Percentiles rank a stretch among this genome's conserved stretches.
Conservation (phyloP, 495 filamentous ascomycete species). For the Aspergillus indologenus region DNA sequence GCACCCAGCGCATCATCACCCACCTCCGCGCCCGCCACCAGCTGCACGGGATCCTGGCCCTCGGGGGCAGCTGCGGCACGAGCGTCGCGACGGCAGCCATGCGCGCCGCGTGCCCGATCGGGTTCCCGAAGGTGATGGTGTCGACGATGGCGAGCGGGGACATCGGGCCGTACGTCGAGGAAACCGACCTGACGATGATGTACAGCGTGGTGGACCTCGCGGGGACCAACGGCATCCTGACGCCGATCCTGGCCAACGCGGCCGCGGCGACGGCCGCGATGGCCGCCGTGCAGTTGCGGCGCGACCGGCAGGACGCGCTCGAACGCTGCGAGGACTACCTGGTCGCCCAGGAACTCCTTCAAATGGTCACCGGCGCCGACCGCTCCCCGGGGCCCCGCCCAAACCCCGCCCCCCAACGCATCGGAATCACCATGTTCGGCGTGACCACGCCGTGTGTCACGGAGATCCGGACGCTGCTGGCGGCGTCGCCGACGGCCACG, state of each 20-base stretch:
- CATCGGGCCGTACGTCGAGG: slow-evolving; percentile 54
- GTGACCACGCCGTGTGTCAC: slow-evolving; percentile 65
- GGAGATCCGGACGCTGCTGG: slow-evolving; percentile 30
- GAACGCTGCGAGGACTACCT: too few relatives aligned
- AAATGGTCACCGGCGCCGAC: too few relatives aligned
- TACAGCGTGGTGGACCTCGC: slow-evolving; percentile 68
- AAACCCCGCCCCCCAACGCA: too few relatives aligned
- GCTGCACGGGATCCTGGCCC: slow-evolving; percentile 54
- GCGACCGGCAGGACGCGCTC: background rate
- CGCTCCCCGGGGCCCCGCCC: too few relatives aligned
- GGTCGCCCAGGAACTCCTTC: too few relatives aligned
- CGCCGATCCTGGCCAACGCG: slow-evolving; percentile 56
- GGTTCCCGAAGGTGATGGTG: slow-evolving; percentile 67
- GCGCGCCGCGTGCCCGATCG: slow-evolving; percentile 55
- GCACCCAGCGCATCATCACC: slow-evolving; percentile 33
- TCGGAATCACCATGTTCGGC: slow-evolving; percentile 72
- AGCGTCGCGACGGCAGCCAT: slow-evolving; percentile 55
- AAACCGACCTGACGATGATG: slow-evolving; percentile 68
- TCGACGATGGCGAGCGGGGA: slow-evolving; percentile 65
- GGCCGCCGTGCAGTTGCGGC: slow-evolving; percentile 39
- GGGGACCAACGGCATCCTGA: slow-evolving; percentile 56
- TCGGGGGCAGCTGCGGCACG: slow-evolving; percentile 60
- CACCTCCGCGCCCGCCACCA: slow-evolving; percentile 26
- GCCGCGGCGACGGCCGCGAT: slow-evolving; percentile 57
- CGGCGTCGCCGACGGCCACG: slow-evolving; percentile 31